A percentile compares a stretch with the other conserved stretches of the same genome.
Conservation (phyloP, 306 rosid species). For the Sesbania bispinosa region DNA sequence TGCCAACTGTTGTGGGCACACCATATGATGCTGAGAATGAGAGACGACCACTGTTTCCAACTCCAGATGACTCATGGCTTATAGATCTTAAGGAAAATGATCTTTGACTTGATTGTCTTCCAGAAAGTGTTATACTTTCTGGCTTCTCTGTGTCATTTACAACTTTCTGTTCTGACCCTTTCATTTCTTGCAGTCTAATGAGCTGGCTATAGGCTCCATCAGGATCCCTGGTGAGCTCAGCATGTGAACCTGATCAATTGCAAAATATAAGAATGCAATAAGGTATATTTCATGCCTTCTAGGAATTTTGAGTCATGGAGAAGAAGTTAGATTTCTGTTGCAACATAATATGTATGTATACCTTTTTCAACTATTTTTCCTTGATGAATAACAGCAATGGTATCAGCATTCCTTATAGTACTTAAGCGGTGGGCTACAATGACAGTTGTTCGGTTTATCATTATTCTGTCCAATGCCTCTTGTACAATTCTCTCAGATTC, state of each 20-base stretch:
- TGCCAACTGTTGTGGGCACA: slow-evolving; percentile 21
- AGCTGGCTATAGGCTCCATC: slow-evolving; percentile 70
- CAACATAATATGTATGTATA: slow-evolving; percentile 14
- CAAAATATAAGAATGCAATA: neutral
- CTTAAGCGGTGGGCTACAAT: slow-evolving; percentile 71
- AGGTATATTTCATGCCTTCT: neutral
- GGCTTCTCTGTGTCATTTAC: slow-evolving; percentile 32
- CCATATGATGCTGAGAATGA: slow-evolving; percentile 26
- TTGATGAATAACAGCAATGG: slow-evolving; percentile 60
- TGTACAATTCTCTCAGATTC: slow-evolving; percentile 68
- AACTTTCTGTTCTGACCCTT: slow-evolving; percentile 26
- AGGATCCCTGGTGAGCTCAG: slow-evolving; percentile 48
- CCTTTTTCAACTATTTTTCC: slow-evolving; percentile 69
- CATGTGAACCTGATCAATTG: slow-evolving; percentile 55
- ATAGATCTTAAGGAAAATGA: slow-evolving; percentile 44
- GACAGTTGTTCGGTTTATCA: slow-evolving; percentile 63
- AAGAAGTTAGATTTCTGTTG: neutral
- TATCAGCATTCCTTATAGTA: slow-evolving; percentile 59
- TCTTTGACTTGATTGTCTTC: slow-evolving; percentile 42
- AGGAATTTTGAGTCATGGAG: neutral
- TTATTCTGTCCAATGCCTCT: slow-evolving; percentile 58
- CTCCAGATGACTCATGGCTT: slow-evolving; percentile 47
- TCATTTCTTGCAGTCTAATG: slow-evolving; percentile 53
- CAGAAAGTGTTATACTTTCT: slow-evolving; percentile 38
- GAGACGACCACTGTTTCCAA: slow-evolving; percentile 44